These are phyloP conservation scores for Alternaria sp. DNA, from an alignment of 2,329 filamentous ascomycete genomes.

Conservation along the genomic window DNA sequence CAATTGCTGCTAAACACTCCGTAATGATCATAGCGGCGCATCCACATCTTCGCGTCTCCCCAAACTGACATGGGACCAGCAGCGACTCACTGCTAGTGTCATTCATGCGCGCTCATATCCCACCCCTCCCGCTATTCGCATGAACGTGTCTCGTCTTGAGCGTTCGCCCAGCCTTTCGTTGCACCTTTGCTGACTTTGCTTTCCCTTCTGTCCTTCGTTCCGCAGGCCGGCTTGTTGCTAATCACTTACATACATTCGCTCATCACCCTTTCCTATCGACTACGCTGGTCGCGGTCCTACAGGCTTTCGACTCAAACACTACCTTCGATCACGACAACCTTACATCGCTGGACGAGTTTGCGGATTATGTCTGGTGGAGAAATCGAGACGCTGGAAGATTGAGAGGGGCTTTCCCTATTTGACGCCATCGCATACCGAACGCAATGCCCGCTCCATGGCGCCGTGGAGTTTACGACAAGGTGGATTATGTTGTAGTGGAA, in stretches of 20 bases:
- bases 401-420: constrained; percentile 37
- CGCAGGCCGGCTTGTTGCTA: constrained; percentile 48
- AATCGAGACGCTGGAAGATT: constrained; percentile 43
- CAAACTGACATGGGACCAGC: constrained; percentile 47
- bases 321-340: constrained; percentile 18
- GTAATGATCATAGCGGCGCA: constrained; percentile 22
- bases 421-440: constrained; percentile 25
- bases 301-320: constrained; percentile 39
- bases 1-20: constrained; percentile 36
- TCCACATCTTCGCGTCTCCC: constrained; percentile 31
- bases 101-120: constrained; percentile 49
- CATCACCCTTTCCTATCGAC: constrained; percentile 28
- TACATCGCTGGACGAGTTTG: constrained; percentile 31
- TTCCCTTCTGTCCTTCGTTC: constrained; percentile 43
- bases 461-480: constrained; percentile 24
- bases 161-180: constrained; percentile 45
- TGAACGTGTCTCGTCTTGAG: constrained; percentile 44
- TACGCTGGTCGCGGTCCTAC: constrained; percentile 42
- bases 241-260: constrained; percentile 42
- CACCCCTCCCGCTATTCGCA: constrained; percentile 36
- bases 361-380: constrained; percentile 44
- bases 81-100: constrained; percentile 44
- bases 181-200: constrained; percentile 40
- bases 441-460: constrained; percentile 40
- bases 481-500: constrained; percentile 40